These are phyloP conservation scores for Pleurotus ostreatus DNA, from an alignment of 768 basidiomycete species.

Conservation along the genomic window DNA sequence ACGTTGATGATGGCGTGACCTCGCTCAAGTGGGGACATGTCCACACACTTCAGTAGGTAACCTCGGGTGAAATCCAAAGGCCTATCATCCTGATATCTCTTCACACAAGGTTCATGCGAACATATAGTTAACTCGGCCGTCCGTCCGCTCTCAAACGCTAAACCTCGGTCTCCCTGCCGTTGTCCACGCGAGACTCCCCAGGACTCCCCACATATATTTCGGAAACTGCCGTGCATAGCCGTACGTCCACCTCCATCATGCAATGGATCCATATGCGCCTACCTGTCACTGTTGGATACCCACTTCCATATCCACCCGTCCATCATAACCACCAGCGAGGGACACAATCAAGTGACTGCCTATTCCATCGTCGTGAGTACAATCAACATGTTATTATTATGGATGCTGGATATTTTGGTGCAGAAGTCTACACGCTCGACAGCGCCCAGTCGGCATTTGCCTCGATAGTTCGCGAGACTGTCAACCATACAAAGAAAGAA, in stretches of 20 bases:
- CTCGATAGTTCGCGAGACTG: neutral
- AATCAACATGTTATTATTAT: neutral
- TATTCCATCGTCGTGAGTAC: neutral
- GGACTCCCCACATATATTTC: neutral
- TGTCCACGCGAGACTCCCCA: neutral
- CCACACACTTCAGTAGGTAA: neutral
- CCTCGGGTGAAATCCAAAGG: neutral
- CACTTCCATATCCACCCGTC: neutral
- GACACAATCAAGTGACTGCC: neutral
- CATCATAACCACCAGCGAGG: neutral
- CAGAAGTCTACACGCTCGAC: neutral
- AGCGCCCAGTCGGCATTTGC: neutral
- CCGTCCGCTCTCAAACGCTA: neutral
- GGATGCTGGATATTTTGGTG: neutral
- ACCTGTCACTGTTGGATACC: neutral
- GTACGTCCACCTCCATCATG: neutral
- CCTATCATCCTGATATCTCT: neutral
- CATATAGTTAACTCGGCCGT: neutral
- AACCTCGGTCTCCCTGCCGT: neutral
- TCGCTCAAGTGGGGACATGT: neutral
- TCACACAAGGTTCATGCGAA: neutral
- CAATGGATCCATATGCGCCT: neutral
- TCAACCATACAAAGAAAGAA: neutral
- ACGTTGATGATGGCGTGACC: neutral
- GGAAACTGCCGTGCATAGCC: neutral